A percentile compares a stretch with the other conserved stretches of the same genome.
phyloP scores from a whole-genome alignment of 1,284 basidiomycete species.

The Fomitopsis pinicola region DNA sequence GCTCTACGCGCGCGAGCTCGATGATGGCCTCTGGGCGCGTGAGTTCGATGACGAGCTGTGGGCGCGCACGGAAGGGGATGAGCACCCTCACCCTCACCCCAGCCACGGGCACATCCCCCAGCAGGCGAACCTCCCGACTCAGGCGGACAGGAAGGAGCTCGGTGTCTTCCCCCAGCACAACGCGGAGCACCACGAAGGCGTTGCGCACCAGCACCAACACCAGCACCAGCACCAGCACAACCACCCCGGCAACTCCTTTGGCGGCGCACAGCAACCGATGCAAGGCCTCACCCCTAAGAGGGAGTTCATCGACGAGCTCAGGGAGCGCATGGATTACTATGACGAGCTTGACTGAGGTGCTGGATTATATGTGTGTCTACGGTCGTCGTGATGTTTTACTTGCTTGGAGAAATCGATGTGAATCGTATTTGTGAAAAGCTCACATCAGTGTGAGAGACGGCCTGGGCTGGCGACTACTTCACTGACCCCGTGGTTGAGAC shows the following conservation, averaged over 20 bases:
- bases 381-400: neutral
- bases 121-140: neutral
- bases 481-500: too few relatives aligned
- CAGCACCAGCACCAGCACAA: neutral
- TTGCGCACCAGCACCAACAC: neutral
- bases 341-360: neutral
- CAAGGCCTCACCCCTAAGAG: neutral
- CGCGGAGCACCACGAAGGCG: neutral
- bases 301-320: neutral
- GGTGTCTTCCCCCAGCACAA: neutral
- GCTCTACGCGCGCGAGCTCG: neutral
- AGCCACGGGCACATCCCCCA: neutral
- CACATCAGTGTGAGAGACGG: too few relatives aligned
- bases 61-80: neutral
- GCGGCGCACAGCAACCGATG: neutral
- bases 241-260: neutral
- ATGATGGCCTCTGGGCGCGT: neutral
- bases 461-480: too few relatives aligned
- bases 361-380: neutral
- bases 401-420: neutral
- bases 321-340: conserved; percentile 1
- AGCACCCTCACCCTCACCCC: neutral
- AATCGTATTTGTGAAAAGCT: neutral
- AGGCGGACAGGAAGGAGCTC: neutral
- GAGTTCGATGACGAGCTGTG: neutral